Conservation (phyloP, 164 flowering plant genomes). For the Dillenia turbinata region DNA sequence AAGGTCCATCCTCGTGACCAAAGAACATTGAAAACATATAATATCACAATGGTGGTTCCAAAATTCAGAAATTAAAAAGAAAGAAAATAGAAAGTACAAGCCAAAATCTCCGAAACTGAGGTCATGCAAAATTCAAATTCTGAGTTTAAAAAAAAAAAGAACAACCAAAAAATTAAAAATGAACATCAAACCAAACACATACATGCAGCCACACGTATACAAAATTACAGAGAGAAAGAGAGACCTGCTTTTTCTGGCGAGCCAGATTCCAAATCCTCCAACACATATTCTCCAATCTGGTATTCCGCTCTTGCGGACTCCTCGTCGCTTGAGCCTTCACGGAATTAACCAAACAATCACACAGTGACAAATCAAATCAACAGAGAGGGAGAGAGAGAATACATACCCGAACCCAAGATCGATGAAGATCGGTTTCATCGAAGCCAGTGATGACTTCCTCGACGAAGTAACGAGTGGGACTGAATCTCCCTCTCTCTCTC, state of each 20-base stretch:
- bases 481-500: conserved; percentile 91
- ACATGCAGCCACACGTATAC: background rate
- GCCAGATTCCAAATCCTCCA: conserved; percentile 99
- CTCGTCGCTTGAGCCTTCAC: conserved; percentile 73
- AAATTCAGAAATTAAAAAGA: too few relatives aligned
- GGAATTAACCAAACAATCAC: conserved; percentile 2
- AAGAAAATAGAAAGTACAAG: too few relatives aligned
- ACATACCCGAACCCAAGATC: conserved; percentile 82
- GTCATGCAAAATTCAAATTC: too few relatives aligned
- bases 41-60: too few relatives aligned
- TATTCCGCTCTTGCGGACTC: conserved; percentile 98
- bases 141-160: too few relatives aligned
- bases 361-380: conserved; percentile 6
- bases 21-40: too few relatives aligned
- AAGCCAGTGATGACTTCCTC: conserved; percentile 96
- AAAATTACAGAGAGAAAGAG: background rate
- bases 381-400: background rate
- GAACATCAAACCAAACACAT: background rate
- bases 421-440: conserved; percentile 97
- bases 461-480: conserved; percentile 94
- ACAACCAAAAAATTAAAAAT: background rate
- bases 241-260: conserved; percentile 92
- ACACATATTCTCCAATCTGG: conserved; percentile 98
- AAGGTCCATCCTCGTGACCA: too few relatives aligned
- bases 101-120: too few relatives aligned